Conservation (phyloP, 2,329 filamentous ascomycete species). For the Fusarium sp. region DNA sequence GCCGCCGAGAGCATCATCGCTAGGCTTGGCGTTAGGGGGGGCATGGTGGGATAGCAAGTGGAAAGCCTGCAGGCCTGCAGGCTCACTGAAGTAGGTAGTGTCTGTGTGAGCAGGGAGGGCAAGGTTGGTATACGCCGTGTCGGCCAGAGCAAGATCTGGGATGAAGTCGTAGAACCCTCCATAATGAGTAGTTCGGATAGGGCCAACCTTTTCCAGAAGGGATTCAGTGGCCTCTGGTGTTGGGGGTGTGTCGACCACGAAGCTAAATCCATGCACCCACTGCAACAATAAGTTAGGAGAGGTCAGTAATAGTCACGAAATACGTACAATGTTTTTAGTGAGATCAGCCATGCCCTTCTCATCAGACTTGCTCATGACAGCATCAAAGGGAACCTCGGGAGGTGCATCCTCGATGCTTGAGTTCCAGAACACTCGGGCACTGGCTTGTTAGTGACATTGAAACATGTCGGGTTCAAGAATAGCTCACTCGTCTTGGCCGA, state of each 20-base stretch:
- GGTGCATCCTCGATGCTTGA: conserved; percentile 54
- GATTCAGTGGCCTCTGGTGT: conserved; percentile 77
- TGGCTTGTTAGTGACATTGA: conserved; percentile 20
- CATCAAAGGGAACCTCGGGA: conserved; percentile 70
- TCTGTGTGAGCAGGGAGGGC: conserved; percentile 90
- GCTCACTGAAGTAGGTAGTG: conserved; percentile 95
- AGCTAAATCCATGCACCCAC: conserved; percentile 80
- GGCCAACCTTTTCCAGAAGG: conserved; percentile 85
- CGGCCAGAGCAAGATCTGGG: conserved; percentile 86
- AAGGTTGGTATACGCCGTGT: conserved; percentile 91
- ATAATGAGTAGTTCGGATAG: conserved; percentile 92
- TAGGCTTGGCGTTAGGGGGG: conserved; percentile 46
- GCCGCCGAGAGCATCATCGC: conserved; percentile 69
- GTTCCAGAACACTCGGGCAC: conserved; percentile 41
- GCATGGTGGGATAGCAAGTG: conserved; percentile 83
- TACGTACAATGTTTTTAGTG: conserved; percentile 72
- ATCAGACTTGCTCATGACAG: conserved; percentile 66
- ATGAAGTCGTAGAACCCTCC: conserved; percentile 86
- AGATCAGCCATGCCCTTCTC: conserved; percentile 68
- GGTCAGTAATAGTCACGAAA: not conserved
- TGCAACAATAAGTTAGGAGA: conserved; percentile 51
- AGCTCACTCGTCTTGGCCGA: conserved; percentile 40
- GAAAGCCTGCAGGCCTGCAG: conserved; percentile 90
- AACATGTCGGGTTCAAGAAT: not conserved
- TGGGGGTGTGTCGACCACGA: conserved; percentile 76